These are phyloP conservation scores for Apiosordaria backusii DNA, from an alignment of 495 filamentous ascomycete genomes.

Conservation along the genomic window DNA sequence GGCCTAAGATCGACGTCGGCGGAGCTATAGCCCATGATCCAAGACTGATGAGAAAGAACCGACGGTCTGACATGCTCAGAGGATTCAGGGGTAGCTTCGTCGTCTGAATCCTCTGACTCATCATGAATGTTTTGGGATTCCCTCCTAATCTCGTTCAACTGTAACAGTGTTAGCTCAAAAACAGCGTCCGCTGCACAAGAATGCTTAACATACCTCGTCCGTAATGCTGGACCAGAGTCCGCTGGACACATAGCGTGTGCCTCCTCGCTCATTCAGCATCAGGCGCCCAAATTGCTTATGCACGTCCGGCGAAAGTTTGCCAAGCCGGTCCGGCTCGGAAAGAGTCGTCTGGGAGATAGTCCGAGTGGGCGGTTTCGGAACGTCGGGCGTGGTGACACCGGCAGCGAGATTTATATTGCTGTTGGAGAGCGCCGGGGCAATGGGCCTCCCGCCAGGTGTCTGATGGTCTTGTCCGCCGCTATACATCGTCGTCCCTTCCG, in stretches of 20 bases:
- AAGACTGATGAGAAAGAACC: constrained; percentile 60
- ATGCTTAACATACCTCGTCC: constrained; percentile 58
- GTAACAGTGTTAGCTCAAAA: constrained; percentile 14
- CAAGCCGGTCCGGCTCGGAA: constrained; percentile 19
- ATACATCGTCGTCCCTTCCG: constrained; percentile 28
- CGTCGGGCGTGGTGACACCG: neutral
- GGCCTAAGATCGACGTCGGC: constrained; percentile 46
- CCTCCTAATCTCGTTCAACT: constrained; percentile 71
- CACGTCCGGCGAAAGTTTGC: constrained; percentile 40
- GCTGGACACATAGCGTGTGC: constrained; percentile 81
- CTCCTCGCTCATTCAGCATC: constrained; percentile 74
- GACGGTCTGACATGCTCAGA: constrained; percentile 24
- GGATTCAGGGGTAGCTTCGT: constrained; percentile 51
- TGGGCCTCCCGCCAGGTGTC: constrained; percentile 13
- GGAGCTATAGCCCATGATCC: constrained; percentile 67
- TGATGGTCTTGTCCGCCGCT: constrained; percentile 18
- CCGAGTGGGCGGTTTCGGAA: constrained; percentile 12
- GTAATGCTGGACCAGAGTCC: constrained; percentile 85
- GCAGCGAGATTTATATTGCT: constrained; percentile 11
- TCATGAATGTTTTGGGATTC: constrained; percentile 70
- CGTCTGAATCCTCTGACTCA: constrained; percentile 53
- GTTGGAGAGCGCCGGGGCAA: constrained; percentile 16
- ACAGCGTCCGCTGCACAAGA: neutral
- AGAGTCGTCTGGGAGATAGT: constrained; percentile 8
- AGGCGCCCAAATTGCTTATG: constrained; percentile 74